Evolutionary conservation across 768 basidiomycete genomes (phyloP).

Genomic region (Mrakia frigida): DNA sequence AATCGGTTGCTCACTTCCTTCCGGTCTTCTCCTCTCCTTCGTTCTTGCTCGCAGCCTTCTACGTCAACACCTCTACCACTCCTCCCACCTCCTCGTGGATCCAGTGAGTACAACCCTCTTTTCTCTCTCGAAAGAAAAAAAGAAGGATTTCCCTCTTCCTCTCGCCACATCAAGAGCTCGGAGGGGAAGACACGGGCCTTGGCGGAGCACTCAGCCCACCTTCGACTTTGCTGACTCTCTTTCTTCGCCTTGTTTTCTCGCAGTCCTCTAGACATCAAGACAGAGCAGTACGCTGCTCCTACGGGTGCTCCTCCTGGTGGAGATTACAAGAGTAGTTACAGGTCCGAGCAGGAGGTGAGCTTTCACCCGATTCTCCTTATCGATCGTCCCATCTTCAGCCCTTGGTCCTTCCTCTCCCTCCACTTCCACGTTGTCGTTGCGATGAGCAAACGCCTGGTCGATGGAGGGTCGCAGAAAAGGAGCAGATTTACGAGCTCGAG

Average conservation of each 20-base stretch:
- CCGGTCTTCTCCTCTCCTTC: background rate
- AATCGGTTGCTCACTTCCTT: background rate
- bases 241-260: background rate
- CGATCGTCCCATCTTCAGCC: background rate
- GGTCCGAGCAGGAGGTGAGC: constrained; percentile 6
- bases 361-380: background rate
- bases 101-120: background rate
- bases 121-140: background rate
- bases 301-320: background rate
- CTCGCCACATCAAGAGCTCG: background rate
- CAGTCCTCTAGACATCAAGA: constrained; percentile 13
- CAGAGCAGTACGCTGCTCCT: background rate
- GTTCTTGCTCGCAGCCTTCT: background rate
- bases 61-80: background rate
- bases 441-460: too few relatives aligned
- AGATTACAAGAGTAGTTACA: constrained; percentile 6
- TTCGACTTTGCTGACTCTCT: background rate
- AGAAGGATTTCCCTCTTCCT: background rate
- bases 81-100: constrained; percentile 9
- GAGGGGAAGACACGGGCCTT: background rate
- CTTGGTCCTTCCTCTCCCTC: too few relatives aligned
- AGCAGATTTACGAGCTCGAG: too few relatives aligned
- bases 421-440: too few relatives aligned
- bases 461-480: too few relatives aligned
- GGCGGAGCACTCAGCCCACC: background rate